Evolutionary conservation across 78 protist species (phyloP).

Genomic region (Dictyostelium brefeldianum): DNA sequence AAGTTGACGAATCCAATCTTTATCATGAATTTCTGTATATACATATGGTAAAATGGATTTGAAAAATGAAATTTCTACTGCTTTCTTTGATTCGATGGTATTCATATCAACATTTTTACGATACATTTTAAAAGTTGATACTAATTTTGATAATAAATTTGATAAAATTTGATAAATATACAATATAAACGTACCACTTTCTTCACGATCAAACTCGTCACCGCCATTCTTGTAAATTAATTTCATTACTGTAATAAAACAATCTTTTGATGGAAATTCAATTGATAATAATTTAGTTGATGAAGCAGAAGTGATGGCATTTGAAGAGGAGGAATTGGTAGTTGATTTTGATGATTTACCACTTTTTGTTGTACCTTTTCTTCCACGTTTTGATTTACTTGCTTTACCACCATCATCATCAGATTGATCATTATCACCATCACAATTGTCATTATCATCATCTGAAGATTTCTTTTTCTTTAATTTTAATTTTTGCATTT

Average conservation of each 20-base stretch:
- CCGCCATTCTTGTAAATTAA: neutral
- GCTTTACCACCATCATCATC: constrained; percentile 4
- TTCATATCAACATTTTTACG: no score
- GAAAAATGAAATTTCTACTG: no score
- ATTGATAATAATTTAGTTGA: neutral
- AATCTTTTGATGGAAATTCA: constrained; percentile 10
- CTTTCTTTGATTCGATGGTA: no score
- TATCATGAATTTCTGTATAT: neutral
- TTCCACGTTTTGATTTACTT: neutral
- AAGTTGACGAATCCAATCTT: neutral
- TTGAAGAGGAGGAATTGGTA: neutral
- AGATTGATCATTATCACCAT: constrained; percentile 6
- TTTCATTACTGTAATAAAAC: neutral
- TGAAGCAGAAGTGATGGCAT: neutral
- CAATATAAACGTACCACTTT: neutral
- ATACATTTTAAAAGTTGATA: no score
- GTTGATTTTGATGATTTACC: neutral
- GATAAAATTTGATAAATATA: neutral
- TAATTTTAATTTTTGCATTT: no score
- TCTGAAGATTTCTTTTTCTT: constrained; percentile 2
- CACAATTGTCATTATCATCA: neutral
- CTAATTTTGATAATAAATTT: neutral
- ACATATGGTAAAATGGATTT: neutral
- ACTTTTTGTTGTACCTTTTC: neutral
- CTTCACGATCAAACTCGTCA: neutral